Percentiles rank a stretch among this genome's conserved stretches.
Evolutionary conservation across 2,329 filamentous ascomycete genomes (phyloP).

Genomic region (Epichloe festucae): DNA sequence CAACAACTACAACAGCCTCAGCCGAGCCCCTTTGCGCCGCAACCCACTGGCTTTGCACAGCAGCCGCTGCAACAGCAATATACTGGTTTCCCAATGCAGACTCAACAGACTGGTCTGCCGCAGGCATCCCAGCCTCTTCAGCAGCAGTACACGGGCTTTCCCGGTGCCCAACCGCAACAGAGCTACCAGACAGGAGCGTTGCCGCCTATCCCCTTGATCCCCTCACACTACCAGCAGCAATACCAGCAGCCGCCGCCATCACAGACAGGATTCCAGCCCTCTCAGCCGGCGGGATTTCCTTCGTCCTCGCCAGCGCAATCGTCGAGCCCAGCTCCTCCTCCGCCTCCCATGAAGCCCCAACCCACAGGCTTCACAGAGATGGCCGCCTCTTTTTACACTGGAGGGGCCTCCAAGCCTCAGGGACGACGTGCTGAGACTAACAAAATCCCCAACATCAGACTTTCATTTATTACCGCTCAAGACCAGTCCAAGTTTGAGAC

Average conservation of each 20-base stretch:
- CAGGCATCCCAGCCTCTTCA: conserved; percentile 47
- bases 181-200: conserved; percentile 44
- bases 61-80: conserved; percentile 43
- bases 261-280: conserved; percentile 25
- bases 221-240: conserved; percentile 47
- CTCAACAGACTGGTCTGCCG: conserved; percentile 33
- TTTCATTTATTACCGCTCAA: conserved; percentile 90
- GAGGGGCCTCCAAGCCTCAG: conserved; percentile 30
- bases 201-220: conserved; percentile 48
- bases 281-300: conserved; percentile 31
- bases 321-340: conserved; percentile 34
- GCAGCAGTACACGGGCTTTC: conserved; percentile 55
- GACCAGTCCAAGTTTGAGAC: conserved; percentile 98
- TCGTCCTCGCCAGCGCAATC: conserved; percentile 36
- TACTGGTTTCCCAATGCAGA: conserved; percentile 46
- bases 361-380: conserved; percentile 53
- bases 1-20: conserved; percentile 40
- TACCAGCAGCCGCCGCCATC: conserved; percentile 33
- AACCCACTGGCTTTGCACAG: conserved; percentile 45
- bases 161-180: conserved; percentile 39
- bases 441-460: conserved; percentile 84
- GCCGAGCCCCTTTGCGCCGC: conserved; percentile 41
- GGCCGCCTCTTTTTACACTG: conserved; percentile 51
- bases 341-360: conserved; percentile 52
- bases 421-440: conserved; percentile 36